Evolutionary conservation across 2,329 filamentous ascomycete genomes (phyloP), one percentile per base, ranked within the genome.

Genomic region (Pseudofabraea citricarpa): DNA sequence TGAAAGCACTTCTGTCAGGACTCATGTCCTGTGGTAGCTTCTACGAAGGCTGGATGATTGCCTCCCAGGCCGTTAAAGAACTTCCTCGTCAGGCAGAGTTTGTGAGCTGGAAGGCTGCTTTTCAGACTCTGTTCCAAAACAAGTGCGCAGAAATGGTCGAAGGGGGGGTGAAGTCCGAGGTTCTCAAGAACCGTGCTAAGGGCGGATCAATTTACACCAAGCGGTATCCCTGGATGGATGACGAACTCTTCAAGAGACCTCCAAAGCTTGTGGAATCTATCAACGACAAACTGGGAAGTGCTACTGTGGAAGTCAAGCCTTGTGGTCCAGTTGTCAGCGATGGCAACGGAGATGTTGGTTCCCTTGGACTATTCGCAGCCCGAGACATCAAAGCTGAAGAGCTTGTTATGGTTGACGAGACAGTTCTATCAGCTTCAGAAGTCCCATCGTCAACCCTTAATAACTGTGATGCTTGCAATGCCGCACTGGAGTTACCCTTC

Each of bases 161-260:
- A 15, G 24, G n/a, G n/a, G n/a, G n/a, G n/a, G n/a, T n/a, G n/a
- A n/a, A 33, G 3, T 6, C 13, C 19, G 13, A 41, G 9, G 18
- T 24, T 24, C 18, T 50, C 2, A 18, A 33, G 5, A 43, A 38
- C 4, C 29, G 51, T 8, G 42, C 12, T 2, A n/a, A n/a, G n/a
- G n/a, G n/a, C n/a, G 56, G 56, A 2, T 45, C 48, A 26, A 55
- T 59, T 2, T 52, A 45, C 16, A 48, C 52, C 33, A 54, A 50
- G 18, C 48, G 37, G n/a, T 60, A 60, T 22, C 56, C 56, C 5
- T 59, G 56, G 56, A 29, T 58, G 37, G 49, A 55, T 9, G n/a
- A 45, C 6, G 37, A 26, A 1, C 41, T 59, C 1, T 54, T 49
- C 15, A 23, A 36, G 1, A 41, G 58, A 16, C 54, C 50, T 2